Percentiles rank a stretch among this genome's conserved stretches.
Evolutionary conservation across 2,329 filamentous ascomycete species (phyloP).

Genomic region (Aspergillus brasiliensis): DNA sequence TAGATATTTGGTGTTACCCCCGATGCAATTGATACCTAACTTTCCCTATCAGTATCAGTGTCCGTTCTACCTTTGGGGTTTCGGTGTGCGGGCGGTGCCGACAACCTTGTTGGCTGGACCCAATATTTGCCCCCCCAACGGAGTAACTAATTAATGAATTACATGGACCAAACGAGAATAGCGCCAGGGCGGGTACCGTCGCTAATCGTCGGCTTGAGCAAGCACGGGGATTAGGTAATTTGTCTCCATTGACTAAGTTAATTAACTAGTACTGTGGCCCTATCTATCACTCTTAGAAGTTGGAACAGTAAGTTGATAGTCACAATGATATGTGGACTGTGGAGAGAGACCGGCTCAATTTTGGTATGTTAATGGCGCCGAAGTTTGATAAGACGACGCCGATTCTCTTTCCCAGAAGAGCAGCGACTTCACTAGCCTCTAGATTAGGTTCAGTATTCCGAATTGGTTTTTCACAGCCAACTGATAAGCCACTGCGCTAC

Average conservation of each 20-base stretch:
- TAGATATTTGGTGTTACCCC: background rate
- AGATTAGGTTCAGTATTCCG: background rate
- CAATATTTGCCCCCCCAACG: too few relatives aligned
- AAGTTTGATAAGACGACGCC: background rate
- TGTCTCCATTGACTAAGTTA: background rate
- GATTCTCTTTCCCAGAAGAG: background rate
- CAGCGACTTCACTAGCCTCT: background rate
- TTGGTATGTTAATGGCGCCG: background rate
- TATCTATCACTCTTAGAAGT: background rate
- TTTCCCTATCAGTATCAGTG: background rate
- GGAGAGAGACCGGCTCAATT: background rate
- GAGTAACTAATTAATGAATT: background rate
- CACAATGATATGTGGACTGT: background rate
- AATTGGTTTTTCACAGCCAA: too few relatives aligned
- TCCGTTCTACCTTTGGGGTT: background rate
- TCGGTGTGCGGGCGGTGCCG: slow-evolving; percentile 6
- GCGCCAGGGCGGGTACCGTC: background rate
- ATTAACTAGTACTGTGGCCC: background rate
- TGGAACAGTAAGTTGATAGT: background rate
- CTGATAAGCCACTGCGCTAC: background rate
- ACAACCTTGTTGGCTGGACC: background rate
- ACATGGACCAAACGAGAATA: too few relatives aligned
- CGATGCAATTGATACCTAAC: background rate
- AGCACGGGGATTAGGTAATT: background rate
- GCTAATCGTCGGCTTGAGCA: background rate